Percentiles rank a stretch among this genome's conserved stretches.
phyloP scores from a whole-genome alignment of 306 rosid genomes.

The Canavalia ensiformis region DNA sequence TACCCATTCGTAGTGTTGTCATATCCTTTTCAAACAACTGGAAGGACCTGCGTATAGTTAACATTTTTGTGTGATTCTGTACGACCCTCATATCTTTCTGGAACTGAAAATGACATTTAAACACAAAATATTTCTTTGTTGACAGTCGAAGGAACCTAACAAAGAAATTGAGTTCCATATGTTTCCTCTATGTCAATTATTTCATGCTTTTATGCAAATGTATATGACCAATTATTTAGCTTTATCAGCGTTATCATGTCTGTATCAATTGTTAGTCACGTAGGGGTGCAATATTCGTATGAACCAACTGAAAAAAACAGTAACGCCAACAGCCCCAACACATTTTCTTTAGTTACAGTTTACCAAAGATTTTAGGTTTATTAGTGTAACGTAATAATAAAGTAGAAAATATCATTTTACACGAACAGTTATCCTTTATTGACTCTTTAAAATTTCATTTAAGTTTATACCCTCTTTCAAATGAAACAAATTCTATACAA shows the following conservation, averaged over 20 bases:
- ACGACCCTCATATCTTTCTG: conserved; percentile 9
- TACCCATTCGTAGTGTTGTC: conserved; percentile 14
- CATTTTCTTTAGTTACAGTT: conserved; percentile 5
- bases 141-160: conserved; percentile 47
- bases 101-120: conserved; percentile 48
- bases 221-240: not conserved
- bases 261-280: conserved; percentile 9
- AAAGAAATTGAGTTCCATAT: conserved; percentile 30
- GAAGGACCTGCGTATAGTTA: conserved; percentile 5
- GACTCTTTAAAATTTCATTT: not conserved
- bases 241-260: conserved; percentile 1
- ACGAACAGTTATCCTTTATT: not conserved
- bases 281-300: conserved; percentile 12
- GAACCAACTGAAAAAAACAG: not conserved
- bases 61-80: conserved; percentile 21
- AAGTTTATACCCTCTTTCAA: not conserved
- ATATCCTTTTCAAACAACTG: conserved; percentile 37
- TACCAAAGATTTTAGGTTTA: conserved; percentile 1
- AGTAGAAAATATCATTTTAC: not conserved
- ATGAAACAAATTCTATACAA: not conserved
- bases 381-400: not conserved
- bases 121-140: conserved; percentile 43
- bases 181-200: conserved; percentile 35
- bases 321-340: not conserved
- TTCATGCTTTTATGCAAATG: conserved; percentile 24